Percentiles rank a stretch among this genome's conserved stretches.
Conservation (phyloP, 2,329 filamentous ascomycete species). For the Aspergillus felis region DNA sequence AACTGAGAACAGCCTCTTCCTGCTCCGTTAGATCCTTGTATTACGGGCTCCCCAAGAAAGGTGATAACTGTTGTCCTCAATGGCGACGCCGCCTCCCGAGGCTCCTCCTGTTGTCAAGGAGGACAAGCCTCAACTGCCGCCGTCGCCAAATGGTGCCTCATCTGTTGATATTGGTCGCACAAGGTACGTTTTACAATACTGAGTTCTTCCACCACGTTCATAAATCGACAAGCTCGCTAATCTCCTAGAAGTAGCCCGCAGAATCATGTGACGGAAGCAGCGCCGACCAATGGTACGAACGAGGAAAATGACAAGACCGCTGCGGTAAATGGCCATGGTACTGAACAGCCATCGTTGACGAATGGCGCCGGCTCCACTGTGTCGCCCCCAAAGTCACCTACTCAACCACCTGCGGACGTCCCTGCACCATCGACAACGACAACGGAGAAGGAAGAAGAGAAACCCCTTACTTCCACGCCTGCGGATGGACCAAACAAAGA, state of each 20-base stretch:
- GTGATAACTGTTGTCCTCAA: slow-evolving; percentile 22
- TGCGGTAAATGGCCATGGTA: slow-evolving; percentile 29
- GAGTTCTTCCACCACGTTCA: slow-evolving; percentile 4
- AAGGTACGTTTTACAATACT: slow-evolving; percentile 25
- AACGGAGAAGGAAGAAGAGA: slow-evolving; percentile 8
- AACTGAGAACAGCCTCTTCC: slow-evolving; percentile 20
- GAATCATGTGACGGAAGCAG: slow-evolving; percentile 20
- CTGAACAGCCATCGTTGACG: slow-evolving; percentile 17
- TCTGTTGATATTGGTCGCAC: slow-evolving; percentile 22
- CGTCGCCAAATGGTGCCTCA: slow-evolving; percentile 31
- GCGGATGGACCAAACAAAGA: slow-evolving; percentile 8
- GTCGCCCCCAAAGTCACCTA: slow-evolving; percentile 29
- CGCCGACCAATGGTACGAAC: slow-evolving; percentile 12
- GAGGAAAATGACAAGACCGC: slow-evolving; percentile 14
- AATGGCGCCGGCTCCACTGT: slow-evolving; percentile 27
- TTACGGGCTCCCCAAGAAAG: slow-evolving; percentile 20
- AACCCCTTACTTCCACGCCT: slow-evolving; percentile 9
- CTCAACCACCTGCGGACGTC: slow-evolving; percentile 10
- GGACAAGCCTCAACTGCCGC: slow-evolving; percentile 39
- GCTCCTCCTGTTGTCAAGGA: slow-evolving; percentile 34
- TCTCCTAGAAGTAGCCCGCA: slow-evolving; percentile 15
- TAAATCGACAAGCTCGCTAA: slow-evolving; percentile 8
- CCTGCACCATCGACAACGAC: slow-evolving; percentile 2
- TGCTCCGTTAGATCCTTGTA: slow-evolving; percentile 23
- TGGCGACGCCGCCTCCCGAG: slow-evolving; percentile 44